Base-by-base conservation (phyloP, 1,284 basidiomycete genomes). In the Cryptococcus sp. region DNA sequence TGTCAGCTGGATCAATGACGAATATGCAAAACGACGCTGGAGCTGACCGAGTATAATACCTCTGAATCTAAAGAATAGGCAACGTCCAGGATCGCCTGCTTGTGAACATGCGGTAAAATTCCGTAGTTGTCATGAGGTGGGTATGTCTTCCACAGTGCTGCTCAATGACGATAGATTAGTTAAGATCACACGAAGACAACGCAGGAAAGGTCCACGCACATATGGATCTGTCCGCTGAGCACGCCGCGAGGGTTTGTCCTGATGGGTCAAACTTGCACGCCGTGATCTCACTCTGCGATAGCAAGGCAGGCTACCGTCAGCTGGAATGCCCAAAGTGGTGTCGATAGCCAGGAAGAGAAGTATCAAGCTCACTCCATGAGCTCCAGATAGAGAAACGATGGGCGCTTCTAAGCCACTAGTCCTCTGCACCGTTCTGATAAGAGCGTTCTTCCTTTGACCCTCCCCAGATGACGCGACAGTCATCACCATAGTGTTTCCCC, bases 81-180 rank as follows among this genome's bases (percentile, higher is more conserved):
- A 39, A 79, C 70, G 58, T 80, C 79, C 38, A 79, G 68, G 25
- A 80, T 70, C 22, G 79, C 75, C 58, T 72, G 68, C 61, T 79
- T 80, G 68, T 79, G 77, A 11, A 77, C 72, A 50, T 74, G 72
- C 1, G 78, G 72, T 19, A 80, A 69, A 48, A 76, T 70, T 16
- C 77, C 79, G 50, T 75, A 78, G 67, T 80, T 80, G 46, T 75
- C 75, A 57, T 80, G 78, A 19, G 78, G 78, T 16, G 78, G 77
- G 56, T 78, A 80, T 1, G 79, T 79, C 58, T 73, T 73, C 79
- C 79, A 80, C 22, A 80, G 63, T 11, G 79, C 77, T 79, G 58
- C 13, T 20, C 13, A 23, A 20, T 11, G 40, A 19, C n/a, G 48
- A 35, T n/a, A 39, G 3, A 22, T 15, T 19, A n/a, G 19, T 35